These are phyloP conservation scores for Angomonas deanei DNA, from an alignment of 208 protist genomes.

Conservation along the genomic window DNA sequence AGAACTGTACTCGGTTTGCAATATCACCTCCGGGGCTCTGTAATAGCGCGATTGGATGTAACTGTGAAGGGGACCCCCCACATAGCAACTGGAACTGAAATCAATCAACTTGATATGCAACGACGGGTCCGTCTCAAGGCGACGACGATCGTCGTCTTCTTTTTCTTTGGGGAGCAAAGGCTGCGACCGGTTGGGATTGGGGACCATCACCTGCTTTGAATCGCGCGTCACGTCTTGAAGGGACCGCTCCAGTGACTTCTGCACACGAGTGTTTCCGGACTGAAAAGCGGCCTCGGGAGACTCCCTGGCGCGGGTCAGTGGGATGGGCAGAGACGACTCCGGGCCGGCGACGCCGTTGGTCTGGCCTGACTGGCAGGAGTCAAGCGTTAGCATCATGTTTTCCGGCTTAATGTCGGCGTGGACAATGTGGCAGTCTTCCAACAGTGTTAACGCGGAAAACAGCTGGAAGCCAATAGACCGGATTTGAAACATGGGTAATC, in stretches of 20 bases:
- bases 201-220: neutral
- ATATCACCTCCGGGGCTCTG: slow-evolving; percentile 95
- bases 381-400: slow-evolving; percentile 86
- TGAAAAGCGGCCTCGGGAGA: neutral
- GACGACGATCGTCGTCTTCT: neutral
- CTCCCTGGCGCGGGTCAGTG: neutral
- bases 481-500: slow-evolving; percentile 83
- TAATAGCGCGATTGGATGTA: slow-evolving; percentile 95
- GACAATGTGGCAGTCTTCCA: slow-evolving; percentile 90
- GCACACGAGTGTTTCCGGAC: neutral
- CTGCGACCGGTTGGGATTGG: neutral
- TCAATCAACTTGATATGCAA: slow-evolving; percentile 95
- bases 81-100: slow-evolving; percentile 95
- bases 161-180: neutral
- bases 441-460: slow-evolving; percentile 86
- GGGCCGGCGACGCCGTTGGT: slow-evolving; percentile 1
- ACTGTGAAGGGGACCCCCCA: slow-evolving; percentile 68
- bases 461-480: slow-evolving; percentile 86
- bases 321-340: neutral
- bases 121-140: slow-evolving; percentile 11
- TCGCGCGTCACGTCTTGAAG: neutral
- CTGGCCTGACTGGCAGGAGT: slow-evolving; percentile 25
- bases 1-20: slow-evolving; percentile 84
- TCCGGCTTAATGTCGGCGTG: slow-evolving; percentile 97
- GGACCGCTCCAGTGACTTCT: neutral